These are phyloP conservation scores for Zea luxurians DNA, from an alignment of 176 grass and related monocot species.

Conservation along the genomic window DNA sequence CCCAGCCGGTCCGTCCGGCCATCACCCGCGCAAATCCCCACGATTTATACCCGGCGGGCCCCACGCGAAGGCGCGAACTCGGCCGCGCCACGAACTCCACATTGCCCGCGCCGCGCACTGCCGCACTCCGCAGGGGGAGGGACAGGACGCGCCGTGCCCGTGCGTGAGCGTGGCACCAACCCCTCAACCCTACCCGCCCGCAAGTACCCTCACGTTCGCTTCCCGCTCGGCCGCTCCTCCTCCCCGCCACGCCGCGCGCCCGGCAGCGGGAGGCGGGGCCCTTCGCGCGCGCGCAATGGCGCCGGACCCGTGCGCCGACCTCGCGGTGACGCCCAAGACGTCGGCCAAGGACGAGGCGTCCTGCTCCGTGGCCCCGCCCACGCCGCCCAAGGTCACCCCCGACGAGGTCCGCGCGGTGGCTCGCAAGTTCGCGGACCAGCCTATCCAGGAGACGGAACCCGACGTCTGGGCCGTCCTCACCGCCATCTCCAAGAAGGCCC, in stretches of 20 bases:
- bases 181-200: not conserved
- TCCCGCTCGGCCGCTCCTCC: not conserved
- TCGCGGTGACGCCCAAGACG: conserved; percentile 31
- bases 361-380: conserved; percentile 2
- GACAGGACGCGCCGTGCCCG: not conserved
- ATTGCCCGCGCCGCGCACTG: not conserved
- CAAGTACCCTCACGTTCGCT: not conserved
- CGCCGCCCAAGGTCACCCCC: conserved; percentile 37
- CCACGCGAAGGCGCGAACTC: conserved; percentile 12
- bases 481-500: conserved; percentile 79
- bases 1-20: not conserved
- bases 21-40: conserved; percentile 38
- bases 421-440: conserved; percentile 68
- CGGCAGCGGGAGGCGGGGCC: not conserved
- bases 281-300: conserved; percentile 26
- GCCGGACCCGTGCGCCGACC: conserved; percentile 23
- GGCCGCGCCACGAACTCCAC: not conserved
- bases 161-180: not conserved
- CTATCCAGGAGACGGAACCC: conserved; percentile 61
- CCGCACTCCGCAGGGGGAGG: not conserved
- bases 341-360: conserved; percentile 42
- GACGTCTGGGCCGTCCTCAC: conserved; percentile 85
- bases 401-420: conserved; percentile 73
- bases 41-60: not conserved
- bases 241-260: conserved; percentile 10